phyloP scores from a whole-genome alignment of 2,329 filamentous ascomycete species.

The Colletotrichum gloeosporioides region DNA sequence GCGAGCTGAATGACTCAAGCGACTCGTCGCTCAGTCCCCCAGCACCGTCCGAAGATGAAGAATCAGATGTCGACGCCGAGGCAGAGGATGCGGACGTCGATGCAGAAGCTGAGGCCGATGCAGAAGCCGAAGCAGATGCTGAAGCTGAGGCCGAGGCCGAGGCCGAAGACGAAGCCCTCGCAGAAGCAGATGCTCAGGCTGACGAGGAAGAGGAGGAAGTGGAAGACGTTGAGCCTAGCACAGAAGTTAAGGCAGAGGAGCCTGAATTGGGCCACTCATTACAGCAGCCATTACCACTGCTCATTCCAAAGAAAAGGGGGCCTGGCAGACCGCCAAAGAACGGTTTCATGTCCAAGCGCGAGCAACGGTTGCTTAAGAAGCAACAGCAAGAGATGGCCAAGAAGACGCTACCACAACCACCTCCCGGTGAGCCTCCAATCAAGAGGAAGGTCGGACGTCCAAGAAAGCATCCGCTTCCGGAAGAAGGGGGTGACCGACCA shows the following conservation, averaged over 20 bases:
- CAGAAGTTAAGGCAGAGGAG: slow-evolving; percentile 31
- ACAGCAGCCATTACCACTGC: slow-evolving; percentile 38
- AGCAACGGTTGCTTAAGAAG: slow-evolving; percentile 70
- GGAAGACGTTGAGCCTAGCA: slow-evolving; percentile 1
- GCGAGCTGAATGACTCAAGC: slow-evolving; percentile 61
- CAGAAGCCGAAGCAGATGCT: slow-evolving; percentile 25
- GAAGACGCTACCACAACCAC: slow-evolving; percentile 54
- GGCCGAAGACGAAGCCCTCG: slow-evolving; percentile 29
- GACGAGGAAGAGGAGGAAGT: slow-evolving; percentile 26
- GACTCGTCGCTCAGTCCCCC: slow-evolving; percentile 50
- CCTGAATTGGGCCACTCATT: slow-evolving; percentile 40
- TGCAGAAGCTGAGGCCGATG: slow-evolving; percentile 6
- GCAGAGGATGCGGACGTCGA: slow-evolving; percentile 28
- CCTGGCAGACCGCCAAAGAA: slow-evolving; percentile 85
- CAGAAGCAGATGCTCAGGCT: slow-evolving; percentile 29
- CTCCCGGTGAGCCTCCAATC: slow-evolving; percentile 53
- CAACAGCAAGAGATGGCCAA: slow-evolving; percentile 56
- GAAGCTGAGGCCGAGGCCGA: slow-evolving; percentile 13
- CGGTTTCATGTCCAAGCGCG: slow-evolving; percentile 81
- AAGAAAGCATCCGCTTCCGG: slow-evolving; percentile 66
- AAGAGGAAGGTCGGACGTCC: slow-evolving; percentile 72
- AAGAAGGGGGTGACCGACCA: slow-evolving; percentile 56
- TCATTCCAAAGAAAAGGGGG: slow-evolving; percentile 68
- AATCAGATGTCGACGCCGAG: slow-evolving; percentile 31
- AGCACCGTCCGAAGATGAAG: slow-evolving; percentile 43